phyloP scores from a whole-genome alignment of 108 stramenopile species.

The Bacterosira constricta region DNA sequence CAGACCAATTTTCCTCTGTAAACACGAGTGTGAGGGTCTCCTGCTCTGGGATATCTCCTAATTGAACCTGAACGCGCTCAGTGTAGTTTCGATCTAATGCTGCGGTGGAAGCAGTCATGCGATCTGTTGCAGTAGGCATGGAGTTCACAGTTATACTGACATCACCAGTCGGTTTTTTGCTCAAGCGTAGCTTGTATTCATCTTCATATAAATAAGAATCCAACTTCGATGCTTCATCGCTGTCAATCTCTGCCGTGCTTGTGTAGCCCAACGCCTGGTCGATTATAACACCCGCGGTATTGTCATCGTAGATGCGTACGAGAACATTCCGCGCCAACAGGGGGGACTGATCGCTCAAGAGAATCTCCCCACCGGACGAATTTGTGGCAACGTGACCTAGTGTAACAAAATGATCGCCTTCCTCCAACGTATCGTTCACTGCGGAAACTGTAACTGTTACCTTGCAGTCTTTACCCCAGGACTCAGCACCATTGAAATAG shows the following conservation, averaged over 20 bases:
- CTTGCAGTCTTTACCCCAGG: slow-evolving; percentile 14
- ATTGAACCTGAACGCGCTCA: slow-evolving; percentile 8
- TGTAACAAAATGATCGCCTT: slow-evolving; percentile 41
- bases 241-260: slow-evolving; percentile 30
- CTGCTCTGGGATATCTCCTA: too few relatives aligned
- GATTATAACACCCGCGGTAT: slow-evolving; percentile 35
- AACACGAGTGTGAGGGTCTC: slow-evolving; percentile 12
- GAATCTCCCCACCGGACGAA: not conserved
- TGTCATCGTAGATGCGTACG: slow-evolving; percentile 43
- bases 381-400: slow-evolving; percentile 16
- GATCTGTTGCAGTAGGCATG: slow-evolving; percentile 22
- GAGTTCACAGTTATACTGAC: slow-evolving; percentile 14
- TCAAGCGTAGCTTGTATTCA: slow-evolving; percentile 31
- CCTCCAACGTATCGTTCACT: not conserved
- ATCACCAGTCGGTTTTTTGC: slow-evolving; percentile 20
- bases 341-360: slow-evolving; percentile 14
- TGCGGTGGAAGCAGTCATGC: too few relatives aligned
- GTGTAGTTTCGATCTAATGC: slow-evolving; percentile 1
- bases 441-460: slow-evolving; percentile 22
- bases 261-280: slow-evolving; percentile 36
- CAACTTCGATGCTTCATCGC: not conserved
- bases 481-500: not conserved
- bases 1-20: slow-evolving; percentile 18
- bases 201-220: slow-evolving; percentile 15
- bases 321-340: slow-evolving; percentile 33